Percentiles rank a stretch among this genome's conserved stretches.
These are phyloP conservation scores for Candida anglica DNA, from an alignment of 805 yeast species.

Conservation along the genomic window DNA sequence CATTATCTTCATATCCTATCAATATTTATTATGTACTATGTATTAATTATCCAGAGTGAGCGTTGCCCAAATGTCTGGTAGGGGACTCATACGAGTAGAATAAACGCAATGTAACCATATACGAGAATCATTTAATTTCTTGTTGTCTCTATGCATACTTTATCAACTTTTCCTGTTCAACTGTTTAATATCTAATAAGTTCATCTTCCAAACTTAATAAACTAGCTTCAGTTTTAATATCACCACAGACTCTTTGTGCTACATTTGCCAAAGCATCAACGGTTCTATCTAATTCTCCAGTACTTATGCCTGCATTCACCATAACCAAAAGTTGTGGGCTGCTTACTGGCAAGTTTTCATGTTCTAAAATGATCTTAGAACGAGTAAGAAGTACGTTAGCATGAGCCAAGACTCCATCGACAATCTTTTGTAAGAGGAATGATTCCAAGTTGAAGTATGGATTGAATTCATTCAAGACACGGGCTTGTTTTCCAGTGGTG, in stretches of 20 bases:
- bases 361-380: slow-evolving; percentile 59
- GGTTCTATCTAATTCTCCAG: slow-evolving; percentile 22
- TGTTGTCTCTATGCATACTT: too few species aligned
- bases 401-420: slow-evolving; percentile 49
- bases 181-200: slow-evolving; percentile 14
- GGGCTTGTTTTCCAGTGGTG: slow-evolving; percentile 42
- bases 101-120: too few species aligned
- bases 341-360: slow-evolving; percentile 62
- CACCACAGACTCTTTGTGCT: slow-evolving; percentile 18
- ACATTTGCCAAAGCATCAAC: slow-evolving; percentile 18
- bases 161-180: too few species aligned
- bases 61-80: too few species aligned
- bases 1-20: too few species aligned
- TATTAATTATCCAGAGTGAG: too few species aligned
- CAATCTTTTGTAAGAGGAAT: slow-evolving; percentile 60
- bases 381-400: slow-evolving; percentile 62
- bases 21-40: too few species aligned
- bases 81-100: too few species aligned
- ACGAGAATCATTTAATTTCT: too few species aligned
- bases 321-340: slow-evolving; percentile 34
- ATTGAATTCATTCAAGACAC: slow-evolving; percentile 38
- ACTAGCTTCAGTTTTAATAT: slow-evolving; percentile 18
- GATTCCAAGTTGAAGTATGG: slow-evolving; percentile 49
- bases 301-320: slow-evolving; percentile 24
- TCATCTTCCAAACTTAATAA: slow-evolving; percentile 24